phyloP scores from a whole-genome alignment of 164 flowering plant genomes.

The Amborella trichopoda region DNA sequence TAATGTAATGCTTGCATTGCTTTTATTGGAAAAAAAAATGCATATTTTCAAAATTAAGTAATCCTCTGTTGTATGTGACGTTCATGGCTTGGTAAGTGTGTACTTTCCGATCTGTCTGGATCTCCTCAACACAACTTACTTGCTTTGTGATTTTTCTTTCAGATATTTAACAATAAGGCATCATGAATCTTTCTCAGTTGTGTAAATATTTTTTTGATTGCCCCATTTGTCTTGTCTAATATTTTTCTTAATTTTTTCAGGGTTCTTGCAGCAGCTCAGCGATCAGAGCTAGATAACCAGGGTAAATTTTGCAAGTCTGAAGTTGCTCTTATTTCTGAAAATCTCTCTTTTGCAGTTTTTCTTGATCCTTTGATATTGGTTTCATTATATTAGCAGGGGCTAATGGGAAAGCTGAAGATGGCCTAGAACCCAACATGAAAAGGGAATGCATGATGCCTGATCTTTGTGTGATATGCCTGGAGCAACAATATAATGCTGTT shows the following conservation, averaged over 20 bases:
- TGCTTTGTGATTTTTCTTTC: too few species aligned
- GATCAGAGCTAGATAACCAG: constrained; percentile 49
- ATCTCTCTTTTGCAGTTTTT: not conserved
- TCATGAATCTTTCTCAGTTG: too few species aligned
- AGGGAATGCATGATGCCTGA: constrained; percentile 55
- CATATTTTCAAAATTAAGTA: too few species aligned
- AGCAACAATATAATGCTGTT: constrained; percentile 86
- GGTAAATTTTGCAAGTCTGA: constrained; percentile 23
- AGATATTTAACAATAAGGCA: too few species aligned
- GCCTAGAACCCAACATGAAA: constrained; percentile 27
- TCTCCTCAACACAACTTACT: too few species aligned
- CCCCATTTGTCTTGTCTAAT: too few species aligned
- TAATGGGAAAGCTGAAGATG: constrained; percentile 37
- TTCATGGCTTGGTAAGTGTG: too few species aligned
- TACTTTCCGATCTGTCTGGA: too few species aligned
- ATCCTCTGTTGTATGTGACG: too few species aligned
- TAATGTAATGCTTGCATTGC: too few species aligned
- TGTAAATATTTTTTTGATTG: too few species aligned
- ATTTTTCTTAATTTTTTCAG: constrained; percentile 26
- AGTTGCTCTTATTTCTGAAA: not conserved
- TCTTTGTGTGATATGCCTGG: constrained; percentile 94
- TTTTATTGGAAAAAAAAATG: too few species aligned
- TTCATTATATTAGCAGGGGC: constrained; percentile 17
- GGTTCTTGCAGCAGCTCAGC: constrained; percentile 89
- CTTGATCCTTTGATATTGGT: not conserved